Conservation (phyloP, 805 yeast species). For the Saccharomycopsis sp. region DNA sequence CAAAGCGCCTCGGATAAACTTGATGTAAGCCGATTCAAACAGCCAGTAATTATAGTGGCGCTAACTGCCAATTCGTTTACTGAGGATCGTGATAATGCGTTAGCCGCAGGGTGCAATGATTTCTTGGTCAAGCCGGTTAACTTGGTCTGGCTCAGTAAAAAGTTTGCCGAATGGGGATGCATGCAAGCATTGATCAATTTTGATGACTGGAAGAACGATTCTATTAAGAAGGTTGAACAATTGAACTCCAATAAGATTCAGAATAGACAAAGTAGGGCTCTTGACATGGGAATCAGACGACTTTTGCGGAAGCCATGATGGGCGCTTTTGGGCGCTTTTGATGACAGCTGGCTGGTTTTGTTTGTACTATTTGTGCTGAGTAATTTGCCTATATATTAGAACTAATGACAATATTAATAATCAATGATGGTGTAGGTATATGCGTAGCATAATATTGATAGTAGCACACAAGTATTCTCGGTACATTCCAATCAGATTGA, state of each 20-base stretch:
- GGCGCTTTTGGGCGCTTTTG: not conserved
- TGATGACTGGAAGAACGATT: constrained; percentile 75
- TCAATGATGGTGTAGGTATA: too few relatives aligned
- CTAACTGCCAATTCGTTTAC: constrained; percentile 86
- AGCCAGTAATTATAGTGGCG: constrained; percentile 98
- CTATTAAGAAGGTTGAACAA: constrained; percentile 27
- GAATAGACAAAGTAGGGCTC: not conserved
- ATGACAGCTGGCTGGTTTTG: too few relatives aligned
- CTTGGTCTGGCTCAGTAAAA: constrained; percentile 86
- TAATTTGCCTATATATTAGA: not conserved
- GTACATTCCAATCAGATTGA: not conserved
- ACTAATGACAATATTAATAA: not conserved
- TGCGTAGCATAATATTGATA: too few relatives aligned
- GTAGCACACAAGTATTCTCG: too few relatives aligned
- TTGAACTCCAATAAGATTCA: not conserved
- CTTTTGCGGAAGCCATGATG: constrained; percentile 1
- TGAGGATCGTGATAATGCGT: constrained; percentile 81
- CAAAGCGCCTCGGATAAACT: constrained; percentile 39
- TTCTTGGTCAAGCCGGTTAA: constrained; percentile 94
- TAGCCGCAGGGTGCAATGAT: constrained; percentile 97
- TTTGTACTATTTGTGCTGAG: not conserved
- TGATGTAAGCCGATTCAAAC: constrained; percentile 59
- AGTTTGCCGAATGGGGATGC: constrained; percentile 97
- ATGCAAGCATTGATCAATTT: constrained; percentile 96
- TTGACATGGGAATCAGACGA: constrained; percentile 6